Evolutionary conservation across 805 yeast species (phyloP).

Genomic region (Metschnikowia colocasiae): DNA sequence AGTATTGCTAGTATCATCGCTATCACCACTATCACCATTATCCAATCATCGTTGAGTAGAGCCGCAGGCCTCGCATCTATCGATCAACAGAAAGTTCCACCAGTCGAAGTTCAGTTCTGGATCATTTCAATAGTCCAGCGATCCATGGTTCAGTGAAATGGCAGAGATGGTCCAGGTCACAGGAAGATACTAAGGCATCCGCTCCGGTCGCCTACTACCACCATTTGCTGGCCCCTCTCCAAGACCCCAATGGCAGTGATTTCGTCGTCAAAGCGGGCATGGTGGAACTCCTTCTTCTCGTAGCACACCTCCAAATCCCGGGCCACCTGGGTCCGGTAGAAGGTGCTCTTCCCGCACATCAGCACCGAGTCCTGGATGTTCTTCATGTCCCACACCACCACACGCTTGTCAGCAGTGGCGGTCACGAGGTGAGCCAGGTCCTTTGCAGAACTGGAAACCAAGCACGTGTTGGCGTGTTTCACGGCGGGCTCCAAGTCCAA

Average conservation of each 20-base stretch:
- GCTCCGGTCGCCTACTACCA: neutral
- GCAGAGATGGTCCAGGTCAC: no score
- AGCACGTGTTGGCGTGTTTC: conserved; percentile 7
- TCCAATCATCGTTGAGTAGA: no score
- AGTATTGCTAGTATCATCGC: no score
- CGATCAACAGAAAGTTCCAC: no score
- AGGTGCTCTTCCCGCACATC: conserved; percentile 5
- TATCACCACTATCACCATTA: no score
- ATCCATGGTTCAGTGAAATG: no score
- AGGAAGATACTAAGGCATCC: neutral
- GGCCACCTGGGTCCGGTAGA: conserved; percentile 13
- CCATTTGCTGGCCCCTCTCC: neutral
- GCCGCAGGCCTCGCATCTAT: no score
- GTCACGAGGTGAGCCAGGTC: conserved; percentile 18
- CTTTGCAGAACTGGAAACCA: conserved; percentile 3
- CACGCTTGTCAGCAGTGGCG: conserved; percentile 27
- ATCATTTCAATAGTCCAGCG: no score
- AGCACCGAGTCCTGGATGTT: conserved; percentile 11
- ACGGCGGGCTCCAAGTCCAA: conserved; percentile 18
- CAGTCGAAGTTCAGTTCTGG: no score
- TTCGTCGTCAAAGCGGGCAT: neutral
- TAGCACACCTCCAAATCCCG: conserved; percentile 15
- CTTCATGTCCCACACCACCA: conserved; percentile 29
- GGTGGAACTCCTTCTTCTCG: conserved; percentile 9
- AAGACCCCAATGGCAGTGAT: neutral